A percentile compares a stretch with the other conserved stretches of the same genome.
Evolutionary conservation across 1,284 basidiomycete genomes (phyloP).

Genomic region (Athelia psychrophila): DNA sequence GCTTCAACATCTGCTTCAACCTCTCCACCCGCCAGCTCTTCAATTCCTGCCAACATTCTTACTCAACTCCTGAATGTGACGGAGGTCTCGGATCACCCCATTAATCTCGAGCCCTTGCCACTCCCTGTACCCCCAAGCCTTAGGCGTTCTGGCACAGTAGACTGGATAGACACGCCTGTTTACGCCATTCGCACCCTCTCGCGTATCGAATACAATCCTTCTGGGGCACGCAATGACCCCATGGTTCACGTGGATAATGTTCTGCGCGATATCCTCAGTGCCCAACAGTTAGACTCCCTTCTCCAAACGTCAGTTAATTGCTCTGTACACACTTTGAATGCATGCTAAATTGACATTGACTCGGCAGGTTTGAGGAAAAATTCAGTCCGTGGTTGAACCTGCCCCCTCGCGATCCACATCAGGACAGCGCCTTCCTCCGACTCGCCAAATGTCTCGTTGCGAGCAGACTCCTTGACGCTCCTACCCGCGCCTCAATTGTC

Average conservation of each 20-base stretch:
- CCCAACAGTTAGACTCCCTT: conserved; percentile 32
- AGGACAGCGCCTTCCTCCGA: conserved; percentile 24
- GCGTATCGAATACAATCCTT: conserved; percentile 8
- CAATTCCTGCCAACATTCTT: neutral
- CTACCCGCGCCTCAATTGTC: conserved; percentile 30
- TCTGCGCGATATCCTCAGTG: conserved; percentile 29
- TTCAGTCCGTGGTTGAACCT: conserved; percentile 41
- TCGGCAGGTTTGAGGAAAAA: conserved; percentile 35
- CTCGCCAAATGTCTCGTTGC: conserved; percentile 37
- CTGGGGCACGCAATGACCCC: conserved; percentile 1
- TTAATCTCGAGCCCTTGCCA: neutral
- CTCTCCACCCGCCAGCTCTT: neutral
- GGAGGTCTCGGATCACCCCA: neutral
- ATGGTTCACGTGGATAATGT: conserved; percentile 12
- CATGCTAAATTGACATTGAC: neutral
- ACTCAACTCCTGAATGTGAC: neutral
- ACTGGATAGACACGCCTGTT: conserved; percentile 38
- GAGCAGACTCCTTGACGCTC: conserved; percentile 34
- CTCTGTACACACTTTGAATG: too few relatives aligned
- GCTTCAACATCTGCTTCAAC: neutral
- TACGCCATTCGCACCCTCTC: conserved; percentile 32
- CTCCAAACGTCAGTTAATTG: conserved; percentile 37
- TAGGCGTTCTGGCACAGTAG: conserved; percentile 25
- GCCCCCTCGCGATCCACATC: conserved; percentile 20
- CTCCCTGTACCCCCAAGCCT: conserved; percentile 18